Conservation (phyloP, 371 early-diverging fungal species). For the Saksenaea vasiformis region DNA sequence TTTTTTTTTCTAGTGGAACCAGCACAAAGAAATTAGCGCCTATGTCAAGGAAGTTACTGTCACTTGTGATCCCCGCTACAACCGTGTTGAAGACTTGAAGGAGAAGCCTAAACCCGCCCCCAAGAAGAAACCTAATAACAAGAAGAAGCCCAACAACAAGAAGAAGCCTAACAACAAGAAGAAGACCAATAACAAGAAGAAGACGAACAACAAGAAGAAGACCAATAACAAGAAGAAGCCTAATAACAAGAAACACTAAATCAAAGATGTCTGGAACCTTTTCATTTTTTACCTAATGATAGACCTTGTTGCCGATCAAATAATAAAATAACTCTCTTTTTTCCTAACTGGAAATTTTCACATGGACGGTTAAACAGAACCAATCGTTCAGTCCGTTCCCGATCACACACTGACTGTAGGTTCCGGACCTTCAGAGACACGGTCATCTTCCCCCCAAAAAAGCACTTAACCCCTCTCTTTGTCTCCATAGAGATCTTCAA, state of each 20-base stretch:
- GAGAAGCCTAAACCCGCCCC: background rate
- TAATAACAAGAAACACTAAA: background rate
- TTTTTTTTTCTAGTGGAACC: slow-evolving; percentile 14
- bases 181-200: background rate
- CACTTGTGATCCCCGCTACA: slow-evolving; percentile 20
- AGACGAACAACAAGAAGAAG: background rate
- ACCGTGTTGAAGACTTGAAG: slow-evolving; percentile 12
- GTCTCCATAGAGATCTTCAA: too few species aligned
- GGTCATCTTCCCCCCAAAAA: too few species aligned
- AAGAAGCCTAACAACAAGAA: background rate
- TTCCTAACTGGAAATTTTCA: too few species aligned
- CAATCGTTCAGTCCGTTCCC: too few species aligned
- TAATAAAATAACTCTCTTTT: too few species aligned
- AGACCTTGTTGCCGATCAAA: too few species aligned
- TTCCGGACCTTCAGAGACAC: too few species aligned
- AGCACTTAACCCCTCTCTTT: too few species aligned
- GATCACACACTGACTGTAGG: too few species aligned
- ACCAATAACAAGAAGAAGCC: background rate
- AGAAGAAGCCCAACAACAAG: background rate
- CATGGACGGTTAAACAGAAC: too few species aligned
- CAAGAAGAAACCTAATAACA: background rate
- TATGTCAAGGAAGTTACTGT: slow-evolving; percentile 18
- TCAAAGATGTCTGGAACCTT: too few species aligned
- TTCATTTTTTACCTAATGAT: too few species aligned
- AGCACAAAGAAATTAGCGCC: slow-evolving; percentile 15